Percentiles rank a stretch among this genome's conserved stretches.
These are phyloP conservation scores for Exophiala bonariae DNA, from an alignment of 2,329 filamentous ascomycete species.

Conservation along the genomic window DNA sequence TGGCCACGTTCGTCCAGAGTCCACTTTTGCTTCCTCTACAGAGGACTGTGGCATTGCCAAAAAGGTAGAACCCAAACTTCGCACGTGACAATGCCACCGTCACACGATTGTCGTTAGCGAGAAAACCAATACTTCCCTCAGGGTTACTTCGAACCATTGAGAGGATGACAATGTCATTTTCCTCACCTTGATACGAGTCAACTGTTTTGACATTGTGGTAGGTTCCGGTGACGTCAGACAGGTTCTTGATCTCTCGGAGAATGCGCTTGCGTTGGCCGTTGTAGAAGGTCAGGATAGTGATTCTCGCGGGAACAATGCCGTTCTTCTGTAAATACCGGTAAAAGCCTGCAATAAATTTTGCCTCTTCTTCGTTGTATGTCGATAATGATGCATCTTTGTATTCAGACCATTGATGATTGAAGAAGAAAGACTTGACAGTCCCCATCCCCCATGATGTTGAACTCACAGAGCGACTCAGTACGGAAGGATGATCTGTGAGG, in stretches of 20 bases:
- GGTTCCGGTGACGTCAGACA: constrained; percentile 43
- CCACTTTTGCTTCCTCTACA: constrained; percentile 43
- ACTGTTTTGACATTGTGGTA: constrained; percentile 71
- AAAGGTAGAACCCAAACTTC: constrained; percentile 76
- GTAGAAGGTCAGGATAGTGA: constrained; percentile 86
- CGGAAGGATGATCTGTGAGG: constrained; percentile 59
- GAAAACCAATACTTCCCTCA: constrained; percentile 66
- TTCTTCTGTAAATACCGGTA: constrained; percentile 72
- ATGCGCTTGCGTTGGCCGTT: constrained; percentile 75
- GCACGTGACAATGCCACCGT: constrained; percentile 70
- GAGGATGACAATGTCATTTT: constrained; percentile 79
- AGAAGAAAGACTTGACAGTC: constrained; percentile 59
- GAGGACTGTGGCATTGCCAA: constrained; percentile 68
- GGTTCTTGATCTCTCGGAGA: constrained; percentile 44
- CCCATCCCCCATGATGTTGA: constrained; percentile 51
- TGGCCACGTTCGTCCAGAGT: constrained; percentile 54
- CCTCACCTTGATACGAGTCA: constrained; percentile 87
- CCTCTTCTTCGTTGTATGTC: constrained; percentile 69
- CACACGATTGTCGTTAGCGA: constrained; percentile 63
- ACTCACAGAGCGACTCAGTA: constrained; percentile 52
- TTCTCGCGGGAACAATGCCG: constrained; percentile 57
- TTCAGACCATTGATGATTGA: constrained; percentile 67
- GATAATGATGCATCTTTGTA: constrained; percentile 63
- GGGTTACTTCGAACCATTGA: constrained; percentile 75
- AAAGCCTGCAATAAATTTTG: constrained; percentile 72